Conservation (phyloP, 1,284 basidiomycete genomes). For the Flammula alnicola region DNA sequence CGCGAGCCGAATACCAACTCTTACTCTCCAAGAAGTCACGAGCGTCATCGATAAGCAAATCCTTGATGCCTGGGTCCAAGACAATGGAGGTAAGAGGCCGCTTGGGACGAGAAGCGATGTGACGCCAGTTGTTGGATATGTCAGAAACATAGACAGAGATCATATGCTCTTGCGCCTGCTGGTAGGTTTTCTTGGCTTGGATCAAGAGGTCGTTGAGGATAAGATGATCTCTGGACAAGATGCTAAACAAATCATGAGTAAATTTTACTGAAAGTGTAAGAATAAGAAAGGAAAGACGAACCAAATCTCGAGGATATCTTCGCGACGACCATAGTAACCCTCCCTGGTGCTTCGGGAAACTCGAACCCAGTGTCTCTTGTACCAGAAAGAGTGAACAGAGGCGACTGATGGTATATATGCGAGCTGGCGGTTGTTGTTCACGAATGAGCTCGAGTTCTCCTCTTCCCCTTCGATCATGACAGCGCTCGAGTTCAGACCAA, state of each 20-base stretch:
- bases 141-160: slow-evolving; percentile 64
- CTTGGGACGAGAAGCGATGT: slow-evolving; percentile 62
- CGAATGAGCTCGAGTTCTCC: slow-evolving; percentile 33
- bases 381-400: slow-evolving; percentile 53
- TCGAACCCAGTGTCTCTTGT: slow-evolving; percentile 51
- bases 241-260: slow-evolving; percentile 38
- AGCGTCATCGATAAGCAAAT: slow-evolving; percentile 67
- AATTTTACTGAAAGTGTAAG: background rate
- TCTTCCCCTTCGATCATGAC: slow-evolving; percentile 42
- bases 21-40: slow-evolving; percentile 69
- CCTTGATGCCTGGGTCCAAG: slow-evolving; percentile 67
- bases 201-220: slow-evolving; percentile 55
- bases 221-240: slow-evolving; percentile 52
- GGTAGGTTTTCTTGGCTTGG: slow-evolving; percentile 60
- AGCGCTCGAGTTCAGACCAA: slow-evolving; percentile 39
- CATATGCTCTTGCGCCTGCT: slow-evolving; percentile 52
- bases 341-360: slow-evolving; percentile 43
- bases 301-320: slow-evolving; percentile 44
- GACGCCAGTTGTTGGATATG: slow-evolving; percentile 56
- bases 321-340: slow-evolving; percentile 37
- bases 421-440: slow-evolving; percentile 40
- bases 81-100: slow-evolving; percentile 68
- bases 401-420: slow-evolving; percentile 52
- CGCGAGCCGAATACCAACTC: slow-evolving; percentile 69
- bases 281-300: slow-evolving; percentile 23